Evolutionary conservation across 2,329 filamentous ascomycete genomes (phyloP), one percentile per base, ranked within the genome.

Genomic region (Didymella arachidicola): DNA sequence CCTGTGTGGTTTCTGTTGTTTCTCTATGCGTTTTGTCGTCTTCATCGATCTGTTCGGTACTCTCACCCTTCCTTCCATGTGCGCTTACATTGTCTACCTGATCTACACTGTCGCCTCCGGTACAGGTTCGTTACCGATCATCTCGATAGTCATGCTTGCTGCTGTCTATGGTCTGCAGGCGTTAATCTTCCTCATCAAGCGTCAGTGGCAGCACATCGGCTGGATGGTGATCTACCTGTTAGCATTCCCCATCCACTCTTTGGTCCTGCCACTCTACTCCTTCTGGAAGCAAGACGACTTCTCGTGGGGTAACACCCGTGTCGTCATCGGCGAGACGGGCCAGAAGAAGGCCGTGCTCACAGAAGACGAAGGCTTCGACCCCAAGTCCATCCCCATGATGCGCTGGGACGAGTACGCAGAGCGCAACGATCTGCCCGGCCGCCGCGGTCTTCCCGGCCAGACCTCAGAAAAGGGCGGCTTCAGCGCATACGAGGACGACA

Each of bases 271-370:
- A 0, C 81, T 99, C 63, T 99, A 98, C 82, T 97, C 94, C 0
- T 99, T 99, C 89, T 99, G 95, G 95, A 96, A 97, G 79, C 93
- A 97, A 78, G 95, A 99, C 79, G 94, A 99, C 80, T 99, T 99
- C 84, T 89, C 89, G 2, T 99, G 95, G 95, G 95, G 95, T 84
- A 98, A 95, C 81, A 99, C 95, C 1, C 93, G 95, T 86, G 88
- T 99, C 65, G 95, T 99, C 67, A 91, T 98, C 66, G 94, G 93
- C 59, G 95, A 99, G 78, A 92, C 94, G 77, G 94, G 93, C 63
- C 86, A 86, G 74, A 97, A 96, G 81, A 88, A 96, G 73, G 83
- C 97, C n/a, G 84, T 99, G 52, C 93, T 93, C 0, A 87, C 93
- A 2, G 85, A 87, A 54, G 88, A 90, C 60, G 92, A 95, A 74